These are phyloP conservation scores for Bryopsis sp. DNA, from an alignment of 139 green algal genomes.

Conservation along the genomic window DNA sequence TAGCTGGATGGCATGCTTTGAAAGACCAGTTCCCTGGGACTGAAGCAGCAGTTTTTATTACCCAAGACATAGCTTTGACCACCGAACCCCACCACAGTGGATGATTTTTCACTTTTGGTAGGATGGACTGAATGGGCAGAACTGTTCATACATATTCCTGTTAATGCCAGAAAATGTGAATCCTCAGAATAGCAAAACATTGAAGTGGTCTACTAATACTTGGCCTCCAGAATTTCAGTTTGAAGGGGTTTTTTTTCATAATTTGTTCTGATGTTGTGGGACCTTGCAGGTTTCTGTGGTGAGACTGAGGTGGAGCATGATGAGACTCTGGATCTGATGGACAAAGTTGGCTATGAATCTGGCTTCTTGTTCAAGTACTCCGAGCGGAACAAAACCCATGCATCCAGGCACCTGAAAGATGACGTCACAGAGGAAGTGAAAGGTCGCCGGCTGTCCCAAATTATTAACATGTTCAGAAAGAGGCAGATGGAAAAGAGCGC, in stretches of 20 bases:
- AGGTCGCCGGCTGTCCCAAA: constrained; percentile 29
- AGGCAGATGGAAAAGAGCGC: constrained; percentile 22
- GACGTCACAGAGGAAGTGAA: constrained; percentile 36
- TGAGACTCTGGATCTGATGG: constrained; percentile 67
- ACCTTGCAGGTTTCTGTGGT: constrained; percentile 65
- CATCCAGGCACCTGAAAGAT: constrained; percentile 57
- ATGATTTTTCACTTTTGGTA: too few species aligned
- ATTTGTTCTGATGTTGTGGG: neutral
- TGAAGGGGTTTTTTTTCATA: neutral
- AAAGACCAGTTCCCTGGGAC: too few species aligned
- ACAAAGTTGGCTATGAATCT: constrained; percentile 49
- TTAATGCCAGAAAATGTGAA: too few species aligned
- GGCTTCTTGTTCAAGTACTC: constrained; percentile 87
- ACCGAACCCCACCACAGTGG: too few species aligned
- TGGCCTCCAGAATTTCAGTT: too few species aligned
- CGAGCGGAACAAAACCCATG: constrained; percentile 64
- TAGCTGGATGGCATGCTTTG: too few species aligned
- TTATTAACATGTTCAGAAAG: constrained; percentile 49
- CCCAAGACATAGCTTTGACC: too few species aligned
- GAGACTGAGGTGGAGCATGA: constrained; percentile 79
- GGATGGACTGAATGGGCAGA: too few species aligned
- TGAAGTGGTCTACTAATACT: too few species aligned
- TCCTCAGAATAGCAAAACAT: too few species aligned
- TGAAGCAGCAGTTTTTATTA: too few species aligned
- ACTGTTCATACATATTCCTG: too few species aligned